Conservation (phyloP, 257 asterid genomes). For the Solanum gandarillasii region DNA sequence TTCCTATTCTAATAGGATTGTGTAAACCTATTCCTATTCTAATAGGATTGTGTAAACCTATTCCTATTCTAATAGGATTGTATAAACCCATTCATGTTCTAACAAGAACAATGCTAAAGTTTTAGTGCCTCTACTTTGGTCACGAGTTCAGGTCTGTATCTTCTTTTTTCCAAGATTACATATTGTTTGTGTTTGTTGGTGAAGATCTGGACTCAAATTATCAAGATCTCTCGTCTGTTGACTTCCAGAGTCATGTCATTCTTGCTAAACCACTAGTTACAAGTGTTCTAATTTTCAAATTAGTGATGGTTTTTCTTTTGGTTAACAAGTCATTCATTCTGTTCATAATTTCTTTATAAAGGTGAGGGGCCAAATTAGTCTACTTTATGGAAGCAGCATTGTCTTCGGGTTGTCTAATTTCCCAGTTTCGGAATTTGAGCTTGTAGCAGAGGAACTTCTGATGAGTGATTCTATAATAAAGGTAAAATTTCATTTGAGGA, state of each 20-base stretch:
- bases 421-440: constrained; percentile 96
- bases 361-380: constrained; percentile 97
- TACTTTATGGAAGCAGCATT: constrained; percentile 72
- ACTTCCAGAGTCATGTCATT: neutral
- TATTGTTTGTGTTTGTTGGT: neutral
- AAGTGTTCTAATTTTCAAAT: neutral
- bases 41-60: too few relatives aligned
- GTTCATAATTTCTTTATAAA: constrained; percentile 20
- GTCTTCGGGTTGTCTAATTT: constrained; percentile 72
- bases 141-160: constrained; percentile 85
- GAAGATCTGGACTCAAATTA: neutral
- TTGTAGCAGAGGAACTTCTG: constrained; percentile 93
- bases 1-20: too few relatives aligned
- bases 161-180: neutral
- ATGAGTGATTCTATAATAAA: constrained; percentile 83
- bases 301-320: neutral
- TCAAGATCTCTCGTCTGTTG: neutral
- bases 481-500: constrained; percentile 29
- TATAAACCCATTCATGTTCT: too few relatives aligned
- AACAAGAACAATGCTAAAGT: constrained; percentile 91
- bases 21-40: too few relatives aligned
- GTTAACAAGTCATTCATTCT: neutral
- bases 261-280: neutral
- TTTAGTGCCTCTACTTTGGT: constrained; percentile 92
- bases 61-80: too few relatives aligned